phyloP scores from a whole-genome alignment of 257 asterid genomes.

The Solanum tarapatanum region DNA sequence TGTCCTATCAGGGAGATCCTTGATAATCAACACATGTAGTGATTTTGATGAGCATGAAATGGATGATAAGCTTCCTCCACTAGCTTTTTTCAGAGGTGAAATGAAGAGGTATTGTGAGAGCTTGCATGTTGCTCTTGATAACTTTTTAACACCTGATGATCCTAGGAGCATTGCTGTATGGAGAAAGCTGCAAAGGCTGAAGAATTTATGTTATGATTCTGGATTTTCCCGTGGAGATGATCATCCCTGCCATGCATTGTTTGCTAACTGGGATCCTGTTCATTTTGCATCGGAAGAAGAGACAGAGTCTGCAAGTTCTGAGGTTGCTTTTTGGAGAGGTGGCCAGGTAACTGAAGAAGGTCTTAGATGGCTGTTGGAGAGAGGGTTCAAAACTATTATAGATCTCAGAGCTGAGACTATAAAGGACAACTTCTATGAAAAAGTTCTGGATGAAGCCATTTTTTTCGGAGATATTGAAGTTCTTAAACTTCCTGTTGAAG shows the following conservation, averaged over 20 bases:
- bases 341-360: constrained; percentile 94
- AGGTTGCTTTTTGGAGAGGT: constrained; percentile 84
- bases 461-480: constrained; percentile 49
- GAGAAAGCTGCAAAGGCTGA: constrained; percentile 78
- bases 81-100: constrained; percentile 81
- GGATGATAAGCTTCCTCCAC: constrained; percentile 74
- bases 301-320: constrained; percentile 20
- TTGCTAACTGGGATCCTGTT: constrained; percentile 88
- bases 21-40: constrained; percentile 44
- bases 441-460: constrained; percentile 36
- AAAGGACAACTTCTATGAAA: constrained; percentile 71
- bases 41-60: constrained; percentile 36
- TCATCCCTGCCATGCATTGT: constrained; percentile 60
- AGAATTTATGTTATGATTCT: constrained; percentile 74
- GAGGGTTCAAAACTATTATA: constrained; percentile 70
- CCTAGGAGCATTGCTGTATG: constrained; percentile 61
- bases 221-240: constrained; percentile 73
- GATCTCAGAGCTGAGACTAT: constrained; percentile 88
- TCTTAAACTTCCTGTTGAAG: constrained; percentile 76
- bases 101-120: constrained; percentile 98
- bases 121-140: constrained; percentile 80
- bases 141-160: constrained; percentile 68
- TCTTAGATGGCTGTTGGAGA: constrained; percentile 64
- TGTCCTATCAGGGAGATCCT: constrained; percentile 72
- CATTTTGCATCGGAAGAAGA: constrained; percentile 45